Evolutionary conservation across 495 filamentous ascomycete species (phyloP).

Genomic region (Glarea lozoyensis): DNA sequence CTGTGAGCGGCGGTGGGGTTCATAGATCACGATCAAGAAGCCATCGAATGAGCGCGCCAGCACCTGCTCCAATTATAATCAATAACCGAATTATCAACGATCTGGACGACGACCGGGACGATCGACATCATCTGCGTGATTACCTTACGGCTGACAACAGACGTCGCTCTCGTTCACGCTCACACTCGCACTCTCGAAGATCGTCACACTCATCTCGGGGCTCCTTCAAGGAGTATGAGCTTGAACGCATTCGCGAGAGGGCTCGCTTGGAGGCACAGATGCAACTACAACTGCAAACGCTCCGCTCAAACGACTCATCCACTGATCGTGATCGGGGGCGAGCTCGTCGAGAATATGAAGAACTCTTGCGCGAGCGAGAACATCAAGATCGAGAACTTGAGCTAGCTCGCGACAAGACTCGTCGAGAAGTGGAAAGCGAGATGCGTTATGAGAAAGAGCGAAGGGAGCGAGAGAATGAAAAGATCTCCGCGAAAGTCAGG

Average conservation of each 20-base stretch:
- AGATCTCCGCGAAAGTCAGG: not conserved
- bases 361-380: not conserved
- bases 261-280: slow-evolving; percentile 15
- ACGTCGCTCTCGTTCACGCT: slow-evolving; percentile 9
- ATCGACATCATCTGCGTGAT: slow-evolving; percentile 5
- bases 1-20: not conserved
- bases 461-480: not conserved
- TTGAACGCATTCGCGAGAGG: slow-evolving; percentile 5
- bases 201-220: slow-evolving; percentile 17
- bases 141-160: too few species aligned
- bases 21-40: slow-evolving; percentile 11
- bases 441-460: slow-evolving; percentile 10
- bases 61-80: slow-evolving; percentile 37
- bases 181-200: slow-evolving; percentile 17
- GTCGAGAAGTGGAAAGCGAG: slow-evolving; percentile 34
- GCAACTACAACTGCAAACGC: slow-evolving; percentile 29
- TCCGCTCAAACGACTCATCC: slow-evolving; percentile 10
- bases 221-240: not conserved
- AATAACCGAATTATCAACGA: slow-evolving; percentile 37
- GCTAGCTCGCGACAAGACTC: slow-evolving; percentile 18
- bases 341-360: not conserved
- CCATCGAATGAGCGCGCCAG: slow-evolving; percentile 9
- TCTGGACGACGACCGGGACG: slow-evolving; percentile 17
- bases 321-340: not conserved
- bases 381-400: not conserved